Percentiles rank a stretch among this genome's conserved stretches.
Conservation (phyloP, 352 stramenopile species). For the Blastocystis sp. region DNA sequence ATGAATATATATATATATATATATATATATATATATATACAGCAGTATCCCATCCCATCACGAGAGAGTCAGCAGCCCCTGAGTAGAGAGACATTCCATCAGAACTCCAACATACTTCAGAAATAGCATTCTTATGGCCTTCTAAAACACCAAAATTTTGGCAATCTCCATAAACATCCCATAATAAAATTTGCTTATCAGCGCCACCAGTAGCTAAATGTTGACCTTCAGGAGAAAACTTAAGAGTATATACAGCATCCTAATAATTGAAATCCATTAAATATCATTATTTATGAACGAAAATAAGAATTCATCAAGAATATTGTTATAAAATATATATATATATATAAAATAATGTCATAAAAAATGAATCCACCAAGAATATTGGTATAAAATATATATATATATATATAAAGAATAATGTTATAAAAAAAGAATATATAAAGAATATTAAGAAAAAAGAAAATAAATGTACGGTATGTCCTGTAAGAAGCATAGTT, state of each 20-base stretch:
- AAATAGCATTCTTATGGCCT: constrained; percentile 64
- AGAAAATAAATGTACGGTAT: too few species aligned
- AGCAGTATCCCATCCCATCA: constrained; percentile 57
- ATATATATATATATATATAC: not conserved
- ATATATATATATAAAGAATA: too few species aligned
- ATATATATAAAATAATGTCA: too few species aligned
- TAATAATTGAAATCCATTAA: not conserved
- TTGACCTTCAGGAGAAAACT: constrained; percentile 32
- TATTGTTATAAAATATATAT: too few species aligned
- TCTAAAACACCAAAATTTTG: constrained; percentile 56
- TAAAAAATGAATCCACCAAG: too few species aligned
- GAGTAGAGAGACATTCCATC: constrained; percentile 56
- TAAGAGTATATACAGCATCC: constrained; percentile 22
- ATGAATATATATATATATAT: constrained; percentile 28
- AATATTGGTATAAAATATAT: too few species aligned
- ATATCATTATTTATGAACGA: too few species aligned
- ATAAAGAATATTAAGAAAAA: too few species aligned
- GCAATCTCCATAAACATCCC: constrained; percentile 62
- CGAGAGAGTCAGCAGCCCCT: constrained; percentile 58
- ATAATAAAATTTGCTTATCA: constrained; percentile 49
- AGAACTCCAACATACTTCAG: constrained; percentile 64
- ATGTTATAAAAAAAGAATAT: too few species aligned
- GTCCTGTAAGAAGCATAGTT: too few species aligned
- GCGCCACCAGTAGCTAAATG: constrained; percentile 25
- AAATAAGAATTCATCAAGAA: too few species aligned